Conservation (phyloP, 495 filamentous ascomycete species). For the Amorphotheca resinae region DNA sequence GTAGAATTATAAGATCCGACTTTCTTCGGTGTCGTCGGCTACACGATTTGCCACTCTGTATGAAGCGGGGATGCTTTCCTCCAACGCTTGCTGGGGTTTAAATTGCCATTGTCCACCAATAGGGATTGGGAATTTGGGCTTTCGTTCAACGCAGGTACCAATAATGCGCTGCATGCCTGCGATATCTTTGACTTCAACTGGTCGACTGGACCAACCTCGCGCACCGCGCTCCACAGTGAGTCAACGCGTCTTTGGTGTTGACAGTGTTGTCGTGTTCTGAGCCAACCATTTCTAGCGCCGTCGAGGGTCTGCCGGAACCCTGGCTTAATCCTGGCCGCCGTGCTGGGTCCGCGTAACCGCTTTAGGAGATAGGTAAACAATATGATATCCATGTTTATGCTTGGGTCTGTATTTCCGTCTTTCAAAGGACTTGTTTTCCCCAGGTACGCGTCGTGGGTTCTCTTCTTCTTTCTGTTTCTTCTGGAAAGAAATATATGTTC, state of each 20-base stretch:
- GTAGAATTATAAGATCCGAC: too few species aligned
- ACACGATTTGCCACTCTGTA: too few species aligned
- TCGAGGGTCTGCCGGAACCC: not conserved
- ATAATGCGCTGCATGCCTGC: too few species aligned
- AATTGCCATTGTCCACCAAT: too few species aligned
- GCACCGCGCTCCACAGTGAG: not conserved
- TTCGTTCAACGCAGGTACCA: too few species aligned
- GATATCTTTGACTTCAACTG: too few species aligned
- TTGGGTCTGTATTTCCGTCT: not conserved
- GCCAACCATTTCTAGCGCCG: not conserved
- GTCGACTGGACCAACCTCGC: too few species aligned
- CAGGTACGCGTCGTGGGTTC: not conserved
- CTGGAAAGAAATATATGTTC: not conserved
- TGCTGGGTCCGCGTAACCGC: not conserved
- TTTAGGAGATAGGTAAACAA: constrained; percentile 2
- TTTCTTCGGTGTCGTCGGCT: too few species aligned
- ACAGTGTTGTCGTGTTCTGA: not conserved
- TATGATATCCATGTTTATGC: not conserved
- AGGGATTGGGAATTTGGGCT: too few species aligned
- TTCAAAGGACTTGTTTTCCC: not conserved
- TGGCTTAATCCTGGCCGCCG: not conserved
- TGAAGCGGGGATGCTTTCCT: too few species aligned
- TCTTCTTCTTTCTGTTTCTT: constrained; percentile 1
- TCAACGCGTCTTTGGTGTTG: not conserved
- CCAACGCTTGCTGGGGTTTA: too few species aligned